Evolutionary conservation across 1,284 basidiomycete species (phyloP), one percentile per base, ranked within the genome.

Genomic region (Xerocomus amazonicus): DNA sequence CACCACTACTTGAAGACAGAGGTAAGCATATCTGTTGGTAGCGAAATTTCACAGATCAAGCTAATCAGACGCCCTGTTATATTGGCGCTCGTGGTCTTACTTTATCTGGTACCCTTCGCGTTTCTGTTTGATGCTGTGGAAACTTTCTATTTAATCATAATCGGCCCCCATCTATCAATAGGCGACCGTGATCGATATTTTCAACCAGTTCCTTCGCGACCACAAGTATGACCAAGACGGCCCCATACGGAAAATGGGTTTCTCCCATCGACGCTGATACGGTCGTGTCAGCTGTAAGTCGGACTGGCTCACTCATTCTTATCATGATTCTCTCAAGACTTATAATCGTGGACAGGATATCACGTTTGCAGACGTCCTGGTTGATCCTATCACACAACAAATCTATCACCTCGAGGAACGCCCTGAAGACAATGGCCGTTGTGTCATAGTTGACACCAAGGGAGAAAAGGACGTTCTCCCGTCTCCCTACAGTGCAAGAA

Each of bases 351-450:
- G 19, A 37, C 16, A 37, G 36, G 52, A 10, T 33, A 58, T 60
- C 13, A 45, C 59, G 5, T 57, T 72, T 35, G 54, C 56, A 29
- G 65, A 70, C 9, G 60, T 70, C 0, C 42, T 70, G 19, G 65
- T 70, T 12, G 72, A 72, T 51, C 53, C 59, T 1, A 44, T 62
- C 9, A 65, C 59, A 0, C 40, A 54, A 0, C 45, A 40, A 0
- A 42, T 75, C n/a, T 72, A 70, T 44, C 67, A 70, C 51, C 49
- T 71, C 27, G 76, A 78, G 50, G 57, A 59, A 14, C 57, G 72
- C 0, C 71, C 74, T 2, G 58, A 59, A 5, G 70, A 76, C 43
- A 10, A 35, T 8, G 63, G 57, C 1, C 48, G 59, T 9, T 52
- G 31, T 14, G 44, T 54, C 9, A 39, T 66, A 26, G 43, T 66